Conservation (phyloP, 768 basidiomycete species). For the Pisolithus orientalis region DNA sequence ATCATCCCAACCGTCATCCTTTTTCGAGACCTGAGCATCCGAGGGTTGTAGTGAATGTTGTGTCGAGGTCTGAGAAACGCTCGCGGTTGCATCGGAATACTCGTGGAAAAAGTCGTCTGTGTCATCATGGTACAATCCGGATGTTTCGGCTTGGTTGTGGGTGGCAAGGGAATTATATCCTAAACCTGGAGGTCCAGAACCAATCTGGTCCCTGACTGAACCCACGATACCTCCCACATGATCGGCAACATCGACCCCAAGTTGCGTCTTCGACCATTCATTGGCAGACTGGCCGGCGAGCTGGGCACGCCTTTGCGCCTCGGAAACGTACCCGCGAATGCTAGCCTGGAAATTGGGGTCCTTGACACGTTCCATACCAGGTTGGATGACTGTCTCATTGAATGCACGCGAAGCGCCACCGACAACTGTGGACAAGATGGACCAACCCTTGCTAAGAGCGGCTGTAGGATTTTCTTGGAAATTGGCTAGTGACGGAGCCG, state of each 20-base stretch:
- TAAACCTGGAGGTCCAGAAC: conserved; percentile 47
- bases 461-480: conserved; percentile 81
- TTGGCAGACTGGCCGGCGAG: conserved; percentile 61
- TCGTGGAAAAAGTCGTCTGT: conserved; percentile 56
- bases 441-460: conserved; percentile 93
- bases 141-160: conserved; percentile 48
- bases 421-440: conserved; percentile 84
- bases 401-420: conserved; percentile 73
- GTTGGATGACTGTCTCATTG: conserved; percentile 85
- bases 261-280: conserved; percentile 67
- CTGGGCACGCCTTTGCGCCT: conserved; percentile 61
- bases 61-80: conserved; percentile 6
- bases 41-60: conserved; percentile 5
- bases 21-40: conserved; percentile 18
- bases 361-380: conserved; percentile 71
- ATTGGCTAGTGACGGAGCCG: conserved; percentile 73
- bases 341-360: conserved; percentile 78
- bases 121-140: conserved; percentile 56
- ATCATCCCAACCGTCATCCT: conserved; percentile 64
- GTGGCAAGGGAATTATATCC: conserved; percentile 45
- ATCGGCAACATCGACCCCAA: conserved; percentile 83
- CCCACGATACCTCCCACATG: conserved; percentile 67
- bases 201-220: conserved; percentile 51
- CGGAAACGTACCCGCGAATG: conserved; percentile 65
- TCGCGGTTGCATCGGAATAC: conserved; percentile 17